phyloP scores from a whole-genome alignment of 2,329 filamentous ascomycete genomes.

The Stemphylium beticola region DNA sequence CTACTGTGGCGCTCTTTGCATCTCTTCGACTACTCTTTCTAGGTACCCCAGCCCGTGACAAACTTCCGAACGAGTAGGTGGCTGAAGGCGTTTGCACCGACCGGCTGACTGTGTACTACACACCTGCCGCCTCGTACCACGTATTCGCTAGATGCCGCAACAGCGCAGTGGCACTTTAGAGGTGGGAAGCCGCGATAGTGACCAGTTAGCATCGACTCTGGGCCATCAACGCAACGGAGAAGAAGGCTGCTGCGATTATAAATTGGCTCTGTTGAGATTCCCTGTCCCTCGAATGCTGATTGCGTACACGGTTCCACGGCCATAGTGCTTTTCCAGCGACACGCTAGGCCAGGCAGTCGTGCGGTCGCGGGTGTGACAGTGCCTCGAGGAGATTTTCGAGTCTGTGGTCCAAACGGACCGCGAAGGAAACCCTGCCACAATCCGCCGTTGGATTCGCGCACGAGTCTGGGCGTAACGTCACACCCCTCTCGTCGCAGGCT shows the following conservation, averaged over 20 bases:
- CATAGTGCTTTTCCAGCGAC: not conserved
- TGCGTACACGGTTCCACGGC: slow-evolving; percentile 7
- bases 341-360: slow-evolving; percentile 1
- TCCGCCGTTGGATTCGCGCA: slow-evolving; percentile 4
- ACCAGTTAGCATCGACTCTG: not conserved
- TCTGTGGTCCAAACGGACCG: not conserved
- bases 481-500: not conserved
- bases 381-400: slow-evolving; percentile 12
- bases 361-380: slow-evolving; percentile 11
- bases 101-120: slow-evolving; percentile 8
- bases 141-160: slow-evolving; percentile 2
- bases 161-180: slow-evolving; percentile 15
- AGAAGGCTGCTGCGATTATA: not conserved
- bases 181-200: slow-evolving; percentile 8
- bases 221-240: slow-evolving; percentile 12
- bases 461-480: slow-evolving; percentile 8
- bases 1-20: slow-evolving; percentile 16
- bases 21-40: slow-evolving; percentile 2
- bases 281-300: slow-evolving; percentile 11
- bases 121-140: slow-evolving; percentile 11
- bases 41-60: slow-evolving; percentile 8
- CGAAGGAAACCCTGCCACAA: slow-evolving; percentile 1
- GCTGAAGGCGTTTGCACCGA: slow-evolving; percentile 13
- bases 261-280: not conserved
- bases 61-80: slow-evolving; percentile 13